A percentile compares a stretch with the other conserved stretches of the same genome.
phyloP scores from a whole-genome alignment of 2,329 filamentous ascomycete species.

The Pseudocercospora musae region DNA sequence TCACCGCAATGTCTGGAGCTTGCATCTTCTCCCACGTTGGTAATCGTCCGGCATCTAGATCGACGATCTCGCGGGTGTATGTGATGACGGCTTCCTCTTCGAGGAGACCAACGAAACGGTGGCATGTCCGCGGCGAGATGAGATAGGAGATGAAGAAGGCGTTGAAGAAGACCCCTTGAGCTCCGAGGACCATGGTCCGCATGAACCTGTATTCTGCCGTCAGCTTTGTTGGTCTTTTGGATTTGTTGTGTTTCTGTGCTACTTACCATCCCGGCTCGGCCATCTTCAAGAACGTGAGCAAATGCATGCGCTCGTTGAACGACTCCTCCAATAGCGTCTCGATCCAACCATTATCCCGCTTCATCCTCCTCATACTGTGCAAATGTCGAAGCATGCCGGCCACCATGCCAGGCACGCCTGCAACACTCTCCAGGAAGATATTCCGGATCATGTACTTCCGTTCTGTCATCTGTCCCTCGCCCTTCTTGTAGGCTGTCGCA shows the following conservation, averaged over 20 bases:
- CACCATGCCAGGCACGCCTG: conserved; percentile 95
- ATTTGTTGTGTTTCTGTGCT: background rate
- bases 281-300: conserved; percentile 90
- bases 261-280: conserved; percentile 65
- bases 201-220: conserved; percentile 59
- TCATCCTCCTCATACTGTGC: conserved; percentile 76
- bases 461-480: conserved; percentile 68
- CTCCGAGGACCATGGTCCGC: conserved; percentile 84
- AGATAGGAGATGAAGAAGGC: conserved; percentile 86
- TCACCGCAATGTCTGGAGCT: conserved; percentile 83
- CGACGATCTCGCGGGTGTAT: conserved; percentile 83
- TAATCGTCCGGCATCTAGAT: conserved; percentile 79
- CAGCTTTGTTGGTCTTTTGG: background rate
- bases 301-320: conserved; percentile 68
- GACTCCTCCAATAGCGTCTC: conserved; percentile 37
- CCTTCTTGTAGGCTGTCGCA: conserved; percentile 68
- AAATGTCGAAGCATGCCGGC: conserved; percentile 91
- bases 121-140: conserved; percentile 78
- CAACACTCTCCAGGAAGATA: conserved; percentile 91
- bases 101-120: conserved; percentile 94
- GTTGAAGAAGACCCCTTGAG: conserved; percentile 97
- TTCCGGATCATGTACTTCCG: conserved; percentile 78
- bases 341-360: conserved; percentile 94
- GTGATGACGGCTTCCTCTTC: conserved; percentile 97
- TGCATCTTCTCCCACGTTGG: conserved; percentile 75